These are phyloP conservation scores for Wickerhamiella musiphila DNA, from an alignment of 805 yeast genomes.

Conservation along the genomic window DNA sequence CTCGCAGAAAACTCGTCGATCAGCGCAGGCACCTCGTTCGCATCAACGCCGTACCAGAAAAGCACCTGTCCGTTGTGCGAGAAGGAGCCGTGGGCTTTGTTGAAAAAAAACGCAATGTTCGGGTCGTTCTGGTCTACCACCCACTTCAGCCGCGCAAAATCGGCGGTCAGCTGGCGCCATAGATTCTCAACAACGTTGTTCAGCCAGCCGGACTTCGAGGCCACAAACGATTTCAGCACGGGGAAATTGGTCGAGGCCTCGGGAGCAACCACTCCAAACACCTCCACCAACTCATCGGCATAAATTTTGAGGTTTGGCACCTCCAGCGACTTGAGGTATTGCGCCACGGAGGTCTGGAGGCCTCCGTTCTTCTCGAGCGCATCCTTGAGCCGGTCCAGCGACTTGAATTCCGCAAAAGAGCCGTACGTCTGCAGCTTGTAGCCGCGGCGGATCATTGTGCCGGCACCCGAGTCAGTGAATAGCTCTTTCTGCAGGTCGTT, in stretches of 20 bases:
- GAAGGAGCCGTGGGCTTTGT: conserved; percentile 86
- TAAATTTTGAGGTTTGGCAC: conserved; percentile 48
- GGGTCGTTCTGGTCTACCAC: conserved; percentile 77
- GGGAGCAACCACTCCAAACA: conserved; percentile 78
- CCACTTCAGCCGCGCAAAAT: conserved; percentile 68
- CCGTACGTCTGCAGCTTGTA: conserved; percentile 58
- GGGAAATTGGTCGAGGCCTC: conserved; percentile 32
- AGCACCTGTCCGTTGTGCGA: conserved; percentile 74
- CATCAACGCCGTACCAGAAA: conserved; percentile 83
- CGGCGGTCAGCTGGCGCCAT: conserved; percentile 64
- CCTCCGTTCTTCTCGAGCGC: conserved; percentile 66
- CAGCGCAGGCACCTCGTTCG: conserved; percentile 42
- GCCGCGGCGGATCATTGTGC: conserved; percentile 95
- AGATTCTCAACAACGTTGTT: conserved; percentile 93
- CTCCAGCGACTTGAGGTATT: conserved; percentile 62
- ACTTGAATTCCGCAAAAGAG: conserved; percentile 43
- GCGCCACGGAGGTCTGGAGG: conserved; percentile 56
- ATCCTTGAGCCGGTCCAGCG: conserved; percentile 47
- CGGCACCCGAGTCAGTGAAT: conserved; percentile 98
- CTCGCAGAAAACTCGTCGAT: conserved; percentile 30
- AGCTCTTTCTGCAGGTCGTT: conserved; percentile 90
- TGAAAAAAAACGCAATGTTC: conserved; percentile 80
- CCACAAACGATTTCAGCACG: conserved; percentile 66
- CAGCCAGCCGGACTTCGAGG: conserved; percentile 87
- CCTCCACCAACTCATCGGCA: conserved; percentile 93